phyloP scores from a whole-genome alignment of 129 eudicot species.

The Escallonia herrerae region DNA sequence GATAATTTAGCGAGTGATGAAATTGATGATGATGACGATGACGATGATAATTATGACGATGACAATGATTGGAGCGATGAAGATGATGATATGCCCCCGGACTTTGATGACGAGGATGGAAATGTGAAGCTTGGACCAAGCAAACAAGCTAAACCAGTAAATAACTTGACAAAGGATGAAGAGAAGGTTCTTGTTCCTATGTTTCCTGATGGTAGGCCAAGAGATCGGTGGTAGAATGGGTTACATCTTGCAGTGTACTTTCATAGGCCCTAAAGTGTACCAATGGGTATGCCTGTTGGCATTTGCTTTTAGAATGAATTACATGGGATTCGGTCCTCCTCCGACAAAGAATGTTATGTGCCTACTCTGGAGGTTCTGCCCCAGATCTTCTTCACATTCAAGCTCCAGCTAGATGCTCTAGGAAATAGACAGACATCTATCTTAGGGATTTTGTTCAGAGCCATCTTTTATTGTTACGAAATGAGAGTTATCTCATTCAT shows the following conservation, averaged over 20 bases:
- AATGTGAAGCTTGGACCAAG: slow-evolving; percentile 33
- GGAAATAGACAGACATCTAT: neutral
- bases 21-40: slow-evolving; percentile 39
- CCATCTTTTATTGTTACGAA: slow-evolving; percentile 1
- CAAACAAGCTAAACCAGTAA: slow-evolving; percentile 26
- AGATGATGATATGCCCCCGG: slow-evolving; percentile 76
- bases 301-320: neutral
- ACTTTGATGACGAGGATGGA: slow-evolving; percentile 51
- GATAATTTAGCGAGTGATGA: slow-evolving; percentile 46
- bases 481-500: neutral
- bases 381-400: neutral
- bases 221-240: slow-evolving; percentile 84
- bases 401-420: neutral
- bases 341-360: neutral
- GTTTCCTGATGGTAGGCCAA: slow-evolving; percentile 85
- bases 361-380: neutral
- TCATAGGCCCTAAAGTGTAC: neutral
- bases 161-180: slow-evolving; percentile 23
- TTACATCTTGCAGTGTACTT: neutral
- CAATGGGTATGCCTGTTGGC: no score
- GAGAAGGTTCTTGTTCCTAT: slow-evolving; percentile 50
- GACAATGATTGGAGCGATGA: slow-evolving; percentile 47
- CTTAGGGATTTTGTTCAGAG: neutral
- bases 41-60: slow-evolving; percentile 29
- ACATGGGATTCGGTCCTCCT: slow-evolving; percentile 1